Evolutionary conservation across 2,329 filamentous ascomycete species (phyloP), one percentile per base, ranked within the genome.

Genomic region (Apiospora sp.): DNA sequence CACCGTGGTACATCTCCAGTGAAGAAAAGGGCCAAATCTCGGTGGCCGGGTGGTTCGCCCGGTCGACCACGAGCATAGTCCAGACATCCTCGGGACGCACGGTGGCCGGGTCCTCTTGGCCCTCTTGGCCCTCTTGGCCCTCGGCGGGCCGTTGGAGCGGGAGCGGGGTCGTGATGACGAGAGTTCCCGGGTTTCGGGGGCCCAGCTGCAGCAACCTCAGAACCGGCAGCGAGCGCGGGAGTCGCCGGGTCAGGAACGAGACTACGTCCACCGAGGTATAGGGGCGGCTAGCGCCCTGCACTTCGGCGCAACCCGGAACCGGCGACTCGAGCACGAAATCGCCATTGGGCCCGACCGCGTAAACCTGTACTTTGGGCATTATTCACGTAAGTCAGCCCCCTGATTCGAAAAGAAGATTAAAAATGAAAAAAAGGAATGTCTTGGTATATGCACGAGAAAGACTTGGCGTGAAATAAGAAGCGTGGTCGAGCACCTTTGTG

Each of bases 1-100:
- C 6, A 30, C 48, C 48, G 51, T 71, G 69, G 51, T 61, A 71
- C 34, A 70, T 48, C 43, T 71, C 69, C 4, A 71, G 37, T 34
- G 69, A 71, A 6, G 48, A 71, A n/a, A 71, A 61, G 19, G 69
- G 51, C 69, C 69, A 71, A 37, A 71, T 64, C 51, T 71, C 69
- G 10, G 69, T 71, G 0, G 69, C 49, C 24, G 69, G 69, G 37
- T 71, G 54, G 34, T 22, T 61, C 24, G 48, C 22, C 3, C 69
- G 46, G 51, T 71, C 69, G 22, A 71, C 51, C 22, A 71, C 69
- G n/a, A 30, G n/a, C 69, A 71, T 64, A 51, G 69, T 44, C 48
- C 51, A 71, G 41, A 48, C 67, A 3, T 44, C 6, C 4, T 44
- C 67, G 24, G 67, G 44, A 68, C 44, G 41, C 1, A 54, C 37